Evolutionary conservation across 1,139 yeast species (phyloP), one percentile per base, ranked within the genome.

Genomic region (Candida dubliniensis): DNA sequence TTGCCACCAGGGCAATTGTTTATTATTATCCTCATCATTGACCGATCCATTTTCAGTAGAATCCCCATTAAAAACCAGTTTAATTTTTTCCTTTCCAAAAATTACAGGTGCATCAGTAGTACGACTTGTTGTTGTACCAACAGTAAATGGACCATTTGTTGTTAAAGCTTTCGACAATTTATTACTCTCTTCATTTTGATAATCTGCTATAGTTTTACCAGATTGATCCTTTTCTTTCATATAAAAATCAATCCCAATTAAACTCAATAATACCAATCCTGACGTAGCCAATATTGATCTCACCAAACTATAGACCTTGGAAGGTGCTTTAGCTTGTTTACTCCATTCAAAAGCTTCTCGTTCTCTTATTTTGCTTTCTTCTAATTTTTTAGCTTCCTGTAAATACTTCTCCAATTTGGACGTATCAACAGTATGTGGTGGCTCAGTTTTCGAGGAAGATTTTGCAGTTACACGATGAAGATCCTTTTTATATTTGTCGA

Each of bases 291-390:
- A 59, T 1, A 66, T 12, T 1, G 67, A 54, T 51, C 63, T 68
- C 36, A 66, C 27, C 7, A 45, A 51, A 8, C 43, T 47, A 24
- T 55, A 52, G 11, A 61, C 26, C 3, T 46, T 45, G 2, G 47
- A 43, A 38, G 41, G 36, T 30, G 34, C 36, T 11, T 31, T 23
- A 50, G 66, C 60, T 35, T 67, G 63, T 34, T 57, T 63, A 41
- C 77, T 68, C 79, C 82, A 79, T 43, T 80, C 84, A 52, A 65
- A 79, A 0, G 86, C 83, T 40, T 73, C 71, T 32, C 69, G 57
- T 43, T 76, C 77, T 37, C 81, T 69, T 53, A 77, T 77, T 40
- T 66, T 56, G 33, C 67, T 69, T 45, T 77, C 79, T 29, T 72
- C 74, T 12, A 66, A 67, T 23, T 60, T 59, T 45, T 75, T 76